Percentiles rank a stretch among this genome's conserved stretches.
These are phyloP conservation scores for Chaetomiaceae sp. DNA, from an alignment of 2,329 filamentous ascomycete species.

Conservation along the genomic window DNA sequence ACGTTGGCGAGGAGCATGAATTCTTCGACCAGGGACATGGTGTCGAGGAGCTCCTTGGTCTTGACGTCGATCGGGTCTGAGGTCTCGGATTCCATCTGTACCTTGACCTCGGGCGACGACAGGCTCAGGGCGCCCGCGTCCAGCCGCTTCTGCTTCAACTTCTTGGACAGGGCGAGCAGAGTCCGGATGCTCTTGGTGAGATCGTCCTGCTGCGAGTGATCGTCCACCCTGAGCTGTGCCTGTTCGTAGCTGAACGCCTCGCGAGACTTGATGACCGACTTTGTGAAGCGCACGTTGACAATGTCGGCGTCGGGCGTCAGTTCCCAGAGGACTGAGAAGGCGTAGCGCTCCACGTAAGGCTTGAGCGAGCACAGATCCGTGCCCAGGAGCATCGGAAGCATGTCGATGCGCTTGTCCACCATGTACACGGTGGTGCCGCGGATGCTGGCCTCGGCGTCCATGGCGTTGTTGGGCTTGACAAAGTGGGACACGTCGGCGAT, in stretches of 20 bases:
- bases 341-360: conserved; percentile 92
- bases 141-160: conserved; percentile 91
- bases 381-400: conserved; percentile 93
- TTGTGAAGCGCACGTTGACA: conserved; percentile 82
- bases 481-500: conserved; percentile 99
- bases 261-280: conserved; percentile 93
- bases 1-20: conserved; percentile 99
- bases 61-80: conserved; percentile 95
- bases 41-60: conserved; percentile 89
- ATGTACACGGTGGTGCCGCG: conserved; percentile 95
- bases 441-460: conserved; percentile 92
- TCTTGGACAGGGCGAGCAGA: conserved; percentile 83
- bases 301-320: conserved; percentile 81
- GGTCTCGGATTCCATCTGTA: conserved; percentile 91
- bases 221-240: conserved; percentile 90
- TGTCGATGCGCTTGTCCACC: conserved; percentile 98
- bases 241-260: conserved; percentile 98
- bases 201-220: conserved; percentile 79
- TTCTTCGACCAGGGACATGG: conserved; percentile 96
- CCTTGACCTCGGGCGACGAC: conserved; percentile 95
- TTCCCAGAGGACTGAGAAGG: conserved; percentile 86
- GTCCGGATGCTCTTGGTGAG: conserved; percentile 85
- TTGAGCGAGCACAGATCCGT: conserved; percentile 96
- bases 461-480: conserved; percentile 92
- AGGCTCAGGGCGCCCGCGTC: conserved; percentile 92